These are phyloP conservation scores for Penicillium atrosanguineum DNA, from an alignment of 495 filamentous ascomycete genomes.

Conservation along the genomic window DNA sequence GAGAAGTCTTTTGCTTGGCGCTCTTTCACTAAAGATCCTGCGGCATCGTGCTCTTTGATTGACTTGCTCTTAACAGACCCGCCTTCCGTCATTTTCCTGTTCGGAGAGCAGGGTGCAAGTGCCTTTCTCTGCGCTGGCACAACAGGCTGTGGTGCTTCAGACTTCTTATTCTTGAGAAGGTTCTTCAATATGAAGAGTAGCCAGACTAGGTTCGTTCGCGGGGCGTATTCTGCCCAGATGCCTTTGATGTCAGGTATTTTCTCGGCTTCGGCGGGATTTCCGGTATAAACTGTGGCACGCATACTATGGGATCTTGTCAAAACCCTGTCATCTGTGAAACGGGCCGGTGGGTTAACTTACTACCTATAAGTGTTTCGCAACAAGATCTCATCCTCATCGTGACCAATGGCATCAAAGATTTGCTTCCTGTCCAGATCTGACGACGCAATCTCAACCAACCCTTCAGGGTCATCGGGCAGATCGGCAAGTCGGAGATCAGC, in stretches of 20 bases:
- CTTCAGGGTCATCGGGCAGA: constrained; percentile 22
- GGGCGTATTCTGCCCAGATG: constrained; percentile 47
- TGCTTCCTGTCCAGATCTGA: constrained; percentile 47
- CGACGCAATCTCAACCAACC: constrained; percentile 37
- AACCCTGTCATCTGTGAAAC: not conserved
- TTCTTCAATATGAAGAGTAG: constrained; percentile 48
- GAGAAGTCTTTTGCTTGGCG: constrained; percentile 14
- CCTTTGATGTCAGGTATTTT: constrained; percentile 32
- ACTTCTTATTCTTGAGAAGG: constrained; percentile 41
- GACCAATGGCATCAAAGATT: constrained; percentile 44
- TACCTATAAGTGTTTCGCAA: constrained; percentile 43
- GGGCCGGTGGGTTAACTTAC: constrained; percentile 18
- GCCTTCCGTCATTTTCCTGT: constrained; percentile 19
- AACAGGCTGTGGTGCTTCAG: constrained; percentile 12
- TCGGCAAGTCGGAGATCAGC: constrained; percentile 39
- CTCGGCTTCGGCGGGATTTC: constrained; percentile 29
- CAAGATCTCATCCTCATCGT: constrained; percentile 43
- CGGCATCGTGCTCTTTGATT: not conserved
- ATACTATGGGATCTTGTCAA: constrained; percentile 25
- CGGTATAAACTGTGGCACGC: constrained; percentile 39
- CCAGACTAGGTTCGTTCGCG: constrained; percentile 51
- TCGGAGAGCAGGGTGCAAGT: constrained; percentile 38
- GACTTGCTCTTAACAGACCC: constrained; percentile 15
- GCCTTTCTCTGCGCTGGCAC: constrained; percentile 24
- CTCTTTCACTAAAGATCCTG: constrained; percentile 4